Base-by-base conservation (phyloP, 345 rosid genomes). In the Eucalyptus curtisii region DNA sequence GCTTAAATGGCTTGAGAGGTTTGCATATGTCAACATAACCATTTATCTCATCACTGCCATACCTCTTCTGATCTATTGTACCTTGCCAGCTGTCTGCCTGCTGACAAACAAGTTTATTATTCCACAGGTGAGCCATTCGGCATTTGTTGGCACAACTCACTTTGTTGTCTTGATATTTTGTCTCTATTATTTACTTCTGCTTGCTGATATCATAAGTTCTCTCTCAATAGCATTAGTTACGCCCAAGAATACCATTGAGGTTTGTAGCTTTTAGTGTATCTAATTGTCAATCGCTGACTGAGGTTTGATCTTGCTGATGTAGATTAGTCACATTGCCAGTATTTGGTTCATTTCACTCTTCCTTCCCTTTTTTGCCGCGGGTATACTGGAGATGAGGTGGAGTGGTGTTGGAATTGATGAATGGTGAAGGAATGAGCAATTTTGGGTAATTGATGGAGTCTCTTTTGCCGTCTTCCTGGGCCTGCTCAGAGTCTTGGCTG, bases 361-460 rank as follows among this genome's bases (percentile, higher is more conserved):
- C 91, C 95, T 96, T 89, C 96, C 99, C 89, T 95, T 97, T 92
- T 95, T 95, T 48, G 98, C 98, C 1, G 95, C 95, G 27, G 98
- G 98, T 91, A 95, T 97, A 27, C 91, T 97, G 7, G 99, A 97
- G 90, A 97, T 96, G 99, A 94, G 98, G 89, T 97, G 99, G 99
- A 95, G 99, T 84, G 99, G 98, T 10, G 99, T 97, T 30, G 96
- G 99, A 49, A 96, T 96, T 13, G 99, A 97, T 27, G 98, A 95
- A 68, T 97, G 99, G 99, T 97, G 99, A 97, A 96, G 99, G 90
- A 97, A 97, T 71, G 99, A 97, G 88, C 98, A 97, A 89, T 96
- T 97, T 91, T 97, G 99, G 98, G 99, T 97, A 31, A 96, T 96
- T 33, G 99, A 97, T 89, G 99, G 99, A 52, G 98, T 97, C 99